phyloP scores from a whole-genome alignment of 805 yeast species.

The Myxozyma melibiosi region DNA sequence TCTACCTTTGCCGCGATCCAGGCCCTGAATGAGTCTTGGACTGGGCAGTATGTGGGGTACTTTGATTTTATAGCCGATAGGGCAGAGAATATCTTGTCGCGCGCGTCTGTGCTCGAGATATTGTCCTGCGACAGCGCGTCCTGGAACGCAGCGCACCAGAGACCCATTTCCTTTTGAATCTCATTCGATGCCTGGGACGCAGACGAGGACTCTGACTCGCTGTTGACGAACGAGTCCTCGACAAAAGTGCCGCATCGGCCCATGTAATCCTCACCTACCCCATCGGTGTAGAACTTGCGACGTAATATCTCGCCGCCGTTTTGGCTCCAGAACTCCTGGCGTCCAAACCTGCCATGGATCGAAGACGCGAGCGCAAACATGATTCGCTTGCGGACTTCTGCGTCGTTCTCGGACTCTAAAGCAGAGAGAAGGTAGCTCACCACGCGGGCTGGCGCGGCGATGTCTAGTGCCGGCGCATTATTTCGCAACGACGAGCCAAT shows the following conservation, averaged over 20 bases:
- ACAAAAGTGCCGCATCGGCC: slow-evolving; percentile 29
- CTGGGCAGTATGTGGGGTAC: slow-evolving; percentile 37
- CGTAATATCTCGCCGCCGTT: slow-evolving; percentile 30
- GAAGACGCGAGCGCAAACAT: slow-evolving; percentile 37
- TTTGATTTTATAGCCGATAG: slow-evolving; percentile 22
- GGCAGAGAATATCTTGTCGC: slow-evolving; percentile 29
- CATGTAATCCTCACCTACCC: slow-evolving; percentile 16
- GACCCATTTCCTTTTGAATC: slow-evolving; percentile 21
- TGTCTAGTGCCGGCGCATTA: slow-evolving; percentile 60
- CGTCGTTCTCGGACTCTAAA: slow-evolving; percentile 28
- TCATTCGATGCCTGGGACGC: background rate
- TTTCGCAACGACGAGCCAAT: slow-evolving; percentile 73
- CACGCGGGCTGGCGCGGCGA: slow-evolving; percentile 22
- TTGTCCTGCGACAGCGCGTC: slow-evolving; percentile 22
- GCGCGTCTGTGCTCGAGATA: slow-evolving; percentile 10
- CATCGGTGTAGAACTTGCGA: slow-evolving; percentile 12
- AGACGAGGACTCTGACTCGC: background rate
- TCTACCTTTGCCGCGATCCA: slow-evolving; percentile 61
- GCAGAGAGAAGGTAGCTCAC: slow-evolving; percentile 21
- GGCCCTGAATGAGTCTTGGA: slow-evolving; percentile 52
- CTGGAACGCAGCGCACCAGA: slow-evolving; percentile 31
- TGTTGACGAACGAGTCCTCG: slow-evolving; percentile 29
- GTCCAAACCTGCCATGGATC: slow-evolving; percentile 31
- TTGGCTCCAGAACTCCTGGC: slow-evolving; percentile 24
- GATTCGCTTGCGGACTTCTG: slow-evolving; percentile 28